Evolutionary conservation across 2,329 filamentous ascomycete genomes (phyloP).

Genomic region (Aspergillus proliferans): DNA sequence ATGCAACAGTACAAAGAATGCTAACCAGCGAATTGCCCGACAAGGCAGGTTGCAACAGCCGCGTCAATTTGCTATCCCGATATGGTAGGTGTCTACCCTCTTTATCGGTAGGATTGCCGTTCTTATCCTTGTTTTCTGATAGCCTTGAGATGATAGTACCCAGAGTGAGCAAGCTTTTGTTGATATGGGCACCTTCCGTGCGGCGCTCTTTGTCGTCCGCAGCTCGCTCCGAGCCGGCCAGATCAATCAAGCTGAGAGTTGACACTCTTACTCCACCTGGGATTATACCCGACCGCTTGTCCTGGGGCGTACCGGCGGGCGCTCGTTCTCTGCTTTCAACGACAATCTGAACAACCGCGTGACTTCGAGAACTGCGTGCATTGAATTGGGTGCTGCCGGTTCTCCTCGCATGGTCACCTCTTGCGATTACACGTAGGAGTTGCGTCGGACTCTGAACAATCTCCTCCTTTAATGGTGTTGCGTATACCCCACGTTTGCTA

Average conservation of each 20-base stretch:
- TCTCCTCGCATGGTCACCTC: constrained; percentile 82
- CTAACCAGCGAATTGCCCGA: constrained; percentile 93
- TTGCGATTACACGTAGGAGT: constrained; percentile 84
- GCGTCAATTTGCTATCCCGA: constrained; percentile 92
- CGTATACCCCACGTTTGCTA: constrained; percentile 92
- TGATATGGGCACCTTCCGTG: constrained; percentile 94
- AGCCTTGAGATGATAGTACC: constrained; percentile 91
- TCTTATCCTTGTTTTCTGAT: constrained; percentile 82
- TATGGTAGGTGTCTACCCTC: constrained; percentile 92
- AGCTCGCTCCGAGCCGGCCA: constrained; percentile 92
- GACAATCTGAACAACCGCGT: constrained; percentile 97
- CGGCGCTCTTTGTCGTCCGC: constrained; percentile 91
- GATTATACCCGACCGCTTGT: constrained; percentile 63
- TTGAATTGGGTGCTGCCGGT: constrained; percentile 97
- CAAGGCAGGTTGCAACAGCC: constrained; percentile 82
- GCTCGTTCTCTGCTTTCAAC: constrained; percentile 90
- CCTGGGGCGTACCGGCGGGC: constrained; percentile 46
- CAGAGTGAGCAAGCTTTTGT: constrained; percentile 91
- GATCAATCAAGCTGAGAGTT: constrained; percentile 88
- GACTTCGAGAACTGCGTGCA: constrained; percentile 89
- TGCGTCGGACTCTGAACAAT: constrained; percentile 98
- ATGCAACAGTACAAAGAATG: constrained; percentile 93
- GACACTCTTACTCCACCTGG: constrained; percentile 93
- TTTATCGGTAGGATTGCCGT: constrained; percentile 65
- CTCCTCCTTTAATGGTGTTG: constrained; percentile 91